A percentile compares a stretch with the other conserved stretches of the same genome.
phyloP scores from a whole-genome alignment of 2,329 filamentous ascomycete species.

The Colletotrichum kahawae region DNA sequence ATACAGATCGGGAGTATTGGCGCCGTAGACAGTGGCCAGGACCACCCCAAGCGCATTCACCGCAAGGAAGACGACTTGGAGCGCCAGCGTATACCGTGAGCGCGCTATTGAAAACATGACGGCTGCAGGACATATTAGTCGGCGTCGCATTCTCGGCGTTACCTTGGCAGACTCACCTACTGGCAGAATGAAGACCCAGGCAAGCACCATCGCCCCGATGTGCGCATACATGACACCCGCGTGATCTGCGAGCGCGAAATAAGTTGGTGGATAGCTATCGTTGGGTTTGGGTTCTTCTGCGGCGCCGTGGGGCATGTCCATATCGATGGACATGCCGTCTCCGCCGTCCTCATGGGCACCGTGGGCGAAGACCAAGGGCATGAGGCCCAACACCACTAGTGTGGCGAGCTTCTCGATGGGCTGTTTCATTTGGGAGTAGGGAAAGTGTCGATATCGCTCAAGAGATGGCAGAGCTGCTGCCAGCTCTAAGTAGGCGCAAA shows the following conservation, averaged over 20 bases:
- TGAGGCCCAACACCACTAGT: background rate
- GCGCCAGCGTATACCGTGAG: constrained; percentile 73
- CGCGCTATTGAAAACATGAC: constrained; percentile 86
- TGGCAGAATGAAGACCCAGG: constrained; percentile 77
- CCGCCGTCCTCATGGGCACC: constrained; percentile 24
- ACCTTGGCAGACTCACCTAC: constrained; percentile 59
- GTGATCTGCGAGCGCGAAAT: constrained; percentile 63
- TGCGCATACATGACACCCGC: constrained; percentile 68
- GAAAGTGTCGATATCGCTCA: background rate
- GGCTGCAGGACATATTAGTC: constrained; percentile 49
- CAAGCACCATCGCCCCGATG: constrained; percentile 71
- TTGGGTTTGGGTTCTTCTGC: constrained; percentile 16
- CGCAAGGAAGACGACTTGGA: constrained; percentile 71
- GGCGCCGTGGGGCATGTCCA: constrained; percentile 12
- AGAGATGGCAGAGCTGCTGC: background rate
- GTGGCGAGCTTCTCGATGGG: background rate
- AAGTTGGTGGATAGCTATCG: constrained; percentile 51
- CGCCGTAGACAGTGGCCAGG: constrained; percentile 75
- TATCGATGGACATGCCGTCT: constrained; percentile 16
- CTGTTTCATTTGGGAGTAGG: background rate
- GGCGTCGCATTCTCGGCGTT: background rate
- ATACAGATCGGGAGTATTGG: constrained; percentile 84
- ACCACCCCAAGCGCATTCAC: constrained; percentile 69
- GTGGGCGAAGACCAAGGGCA: constrained; percentile 7
- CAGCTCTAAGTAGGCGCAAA: background rate